Conservation (phyloP, 2,329 filamentous ascomycete species). For the Fusarium pininemorale region DNA sequence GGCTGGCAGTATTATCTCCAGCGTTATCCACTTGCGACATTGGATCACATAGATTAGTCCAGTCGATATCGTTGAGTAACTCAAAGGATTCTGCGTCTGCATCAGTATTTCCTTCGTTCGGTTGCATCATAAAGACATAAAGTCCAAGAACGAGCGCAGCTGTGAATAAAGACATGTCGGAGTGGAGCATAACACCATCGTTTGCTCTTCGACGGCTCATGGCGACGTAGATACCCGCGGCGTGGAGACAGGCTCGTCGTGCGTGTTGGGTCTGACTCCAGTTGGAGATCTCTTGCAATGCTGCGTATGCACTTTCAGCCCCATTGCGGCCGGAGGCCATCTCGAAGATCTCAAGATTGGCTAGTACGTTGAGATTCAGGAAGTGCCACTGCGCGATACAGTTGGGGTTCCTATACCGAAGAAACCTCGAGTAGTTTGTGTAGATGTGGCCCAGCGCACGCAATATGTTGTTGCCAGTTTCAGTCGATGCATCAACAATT, state of each 20-base stretch:
- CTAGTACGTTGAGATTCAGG: not conserved
- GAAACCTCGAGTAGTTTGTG: not conserved
- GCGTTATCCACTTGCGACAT: not conserved
- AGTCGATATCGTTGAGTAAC: slow-evolving; percentile 5
- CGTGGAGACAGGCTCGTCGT: slow-evolving; percentile 2
- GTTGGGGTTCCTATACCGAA: not conserved
- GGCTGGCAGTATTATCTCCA: not conserved
- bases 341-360: slow-evolving; percentile 3
- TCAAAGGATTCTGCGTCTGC: not conserved
- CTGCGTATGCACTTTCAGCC: not conserved
- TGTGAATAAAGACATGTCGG: not conserved
- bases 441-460: not conserved
- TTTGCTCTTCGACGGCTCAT: slow-evolving; percentile 1
- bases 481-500: not conserved
- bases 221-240: not conserved
- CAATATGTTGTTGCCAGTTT: not conserved
- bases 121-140: not conserved
- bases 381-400: slow-evolving; percentile 11
- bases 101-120: not conserved
- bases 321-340: not conserved
- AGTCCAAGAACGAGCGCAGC: not conserved
- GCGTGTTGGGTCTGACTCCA: slow-evolving; percentile 4
- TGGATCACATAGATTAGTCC: not conserved
- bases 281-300: not conserved
- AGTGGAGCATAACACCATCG: slow-evolving; percentile 2